These are phyloP conservation scores for Nakazawaea siamensis DNA, from an alignment of 805 yeast species.

Conservation along the genomic window DNA sequence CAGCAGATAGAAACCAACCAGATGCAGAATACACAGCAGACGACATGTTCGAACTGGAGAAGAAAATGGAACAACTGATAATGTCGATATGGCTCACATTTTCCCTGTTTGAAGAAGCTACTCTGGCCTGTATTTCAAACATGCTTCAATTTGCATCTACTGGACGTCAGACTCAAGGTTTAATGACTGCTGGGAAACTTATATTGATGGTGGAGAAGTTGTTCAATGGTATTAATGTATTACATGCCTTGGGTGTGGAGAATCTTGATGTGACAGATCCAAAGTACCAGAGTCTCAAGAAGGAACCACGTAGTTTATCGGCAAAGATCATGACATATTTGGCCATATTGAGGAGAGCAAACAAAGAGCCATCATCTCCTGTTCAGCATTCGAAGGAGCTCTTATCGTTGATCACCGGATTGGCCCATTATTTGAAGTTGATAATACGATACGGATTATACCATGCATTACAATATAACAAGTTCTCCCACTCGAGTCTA, in stretches of 20 bases:
- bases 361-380: constrained; percentile 23
- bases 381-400: constrained; percentile 48
- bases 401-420: constrained; percentile 75
- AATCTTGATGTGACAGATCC: constrained; percentile 12
- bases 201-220: constrained; percentile 68
- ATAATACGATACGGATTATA: constrained; percentile 74
- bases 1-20: constrained; percentile 10
- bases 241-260: constrained; percentile 21
- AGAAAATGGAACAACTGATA: constrained; percentile 47
- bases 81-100: constrained; percentile 77
- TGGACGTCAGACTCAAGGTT: constrained; percentile 60
- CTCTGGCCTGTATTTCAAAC: constrained; percentile 84
- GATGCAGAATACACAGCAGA: constrained; percentile 33
- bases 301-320: constrained; percentile 78
- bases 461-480: constrained; percentile 65
- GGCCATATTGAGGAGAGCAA: constrained; percentile 66
- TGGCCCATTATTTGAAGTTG: constrained; percentile 88
- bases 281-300: constrained; percentile 31
- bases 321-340: constrained; percentile 87
- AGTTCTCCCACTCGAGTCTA: constrained; percentile 42
- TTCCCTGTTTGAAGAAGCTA: constrained; percentile 82
- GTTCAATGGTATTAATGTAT: constrained; percentile 63
- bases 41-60: constrained; percentile 50
- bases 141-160: constrained; percentile 82
- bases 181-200: constrained; percentile 60